phyloP scores from a whole-genome alignment of 2,329 filamentous ascomycete genomes.

The Calycina herbarum region DNA sequence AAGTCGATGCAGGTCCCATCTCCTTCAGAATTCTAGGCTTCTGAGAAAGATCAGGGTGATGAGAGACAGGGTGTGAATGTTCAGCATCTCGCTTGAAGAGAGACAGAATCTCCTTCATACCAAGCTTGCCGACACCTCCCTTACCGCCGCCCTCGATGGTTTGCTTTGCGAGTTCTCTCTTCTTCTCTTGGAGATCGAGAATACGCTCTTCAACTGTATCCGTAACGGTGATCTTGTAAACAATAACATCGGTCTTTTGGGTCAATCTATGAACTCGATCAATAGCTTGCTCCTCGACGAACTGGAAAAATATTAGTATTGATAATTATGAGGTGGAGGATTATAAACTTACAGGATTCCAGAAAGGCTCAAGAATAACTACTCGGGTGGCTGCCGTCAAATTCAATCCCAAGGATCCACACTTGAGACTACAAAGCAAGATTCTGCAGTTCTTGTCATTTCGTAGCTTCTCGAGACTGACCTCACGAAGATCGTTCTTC shows the following conservation, averaged over 20 bases:
- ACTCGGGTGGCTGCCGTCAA: constrained; percentile 91
- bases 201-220: constrained; percentile 92
- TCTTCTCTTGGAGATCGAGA: constrained; percentile 90
- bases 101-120: constrained; percentile 88
- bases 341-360: constrained; percentile 66
- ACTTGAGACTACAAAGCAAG: constrained; percentile 89
- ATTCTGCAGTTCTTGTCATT: constrained; percentile 75
- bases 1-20: constrained; percentile 12
- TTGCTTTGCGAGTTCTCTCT: constrained; percentile 85
- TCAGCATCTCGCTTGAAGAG: constrained; percentile 59
- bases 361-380: constrained; percentile 95
- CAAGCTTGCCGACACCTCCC: constrained; percentile 76
- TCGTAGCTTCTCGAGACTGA: constrained; percentile 74
- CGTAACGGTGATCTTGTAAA: constrained; percentile 89
- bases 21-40: constrained; percentile 37
- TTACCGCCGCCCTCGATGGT: constrained; percentile 81
- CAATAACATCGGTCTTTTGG: constrained; percentile 89
- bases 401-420: constrained; percentile 89
- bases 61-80: constrained; percentile 25
- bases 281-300: constrained; percentile 98
- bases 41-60: constrained; percentile 27
- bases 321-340: constrained; percentile 11
- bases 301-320: constrained; percentile 49
- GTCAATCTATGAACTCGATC: constrained; percentile 98
- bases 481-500: constrained; percentile 90